phyloP scores from a whole-genome alignment of 1,284 basidiomycete genomes.

The Mrakiaceae sp. region DNA sequence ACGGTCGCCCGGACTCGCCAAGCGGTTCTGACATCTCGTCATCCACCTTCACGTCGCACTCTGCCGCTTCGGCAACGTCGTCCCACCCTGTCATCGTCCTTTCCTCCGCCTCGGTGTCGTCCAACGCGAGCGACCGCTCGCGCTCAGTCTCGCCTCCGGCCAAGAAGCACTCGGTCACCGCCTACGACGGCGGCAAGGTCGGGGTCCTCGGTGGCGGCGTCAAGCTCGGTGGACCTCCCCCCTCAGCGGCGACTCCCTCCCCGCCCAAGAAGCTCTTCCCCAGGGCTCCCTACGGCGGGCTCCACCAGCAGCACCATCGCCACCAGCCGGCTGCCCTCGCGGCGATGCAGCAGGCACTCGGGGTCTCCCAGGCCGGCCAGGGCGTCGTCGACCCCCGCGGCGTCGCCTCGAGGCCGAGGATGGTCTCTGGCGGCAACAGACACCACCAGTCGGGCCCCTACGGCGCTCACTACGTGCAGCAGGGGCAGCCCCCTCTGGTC shows the following conservation, averaged over 20 bases:
- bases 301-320: not conserved
- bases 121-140: not conserved
- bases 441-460: too few species aligned
- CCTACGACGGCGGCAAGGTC: conserved; percentile 38
- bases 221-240: conserved; percentile 27
- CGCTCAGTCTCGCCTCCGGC: not conserved
- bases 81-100: conserved; percentile 12
- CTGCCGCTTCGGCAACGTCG: conserved; percentile 4
- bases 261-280: not conserved
- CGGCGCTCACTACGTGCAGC: too few species aligned
- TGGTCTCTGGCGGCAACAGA: too few species aligned
- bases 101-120: conserved; percentile 16
- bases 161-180: conserved; percentile 30
- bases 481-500: too few species aligned
- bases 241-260: not conserved
- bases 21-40: conserved; percentile 6
- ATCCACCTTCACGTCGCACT: not conserved
- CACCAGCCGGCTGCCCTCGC: not conserved
- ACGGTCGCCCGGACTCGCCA: conserved; percentile 12
- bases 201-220: conserved; percentile 37
- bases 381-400: not conserved
- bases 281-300: not conserved
- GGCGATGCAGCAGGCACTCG: not conserved
- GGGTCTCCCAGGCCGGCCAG: not conserved
- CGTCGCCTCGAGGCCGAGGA: too few species aligned